These are phyloP conservation scores for Dictyostelium discoideum DNA, from an alignment of 78 protist species.

Conservation along the genomic window dicty_2.7 NC_007090.3:1453501-1454000, in stretches of 20 bases:
- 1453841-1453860: too few species aligned
- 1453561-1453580: too few species aligned
- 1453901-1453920: too few species aligned
- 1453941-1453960: too few species aligned
- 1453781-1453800: background rate
- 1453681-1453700: background rate
- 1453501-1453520: background rate
- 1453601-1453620: too few species aligned
- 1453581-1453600: too few species aligned
- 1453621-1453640: background rate
- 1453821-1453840: too few species aligned
- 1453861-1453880: too few species aligned
- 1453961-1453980: background rate
- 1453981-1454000: background rate
- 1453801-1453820: background rate
- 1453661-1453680: background rate
- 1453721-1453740: background rate
- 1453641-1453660: background rate
- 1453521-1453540: background rate
- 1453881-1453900: too few species aligned
- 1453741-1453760: background rate
- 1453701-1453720: background rate
- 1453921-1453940: too few species aligned
- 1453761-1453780: background rate
- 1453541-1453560: too few species aligned